Conservation (phyloP, 495 filamentous ascomycete genomes). For the Podospora anserina region DNA sequence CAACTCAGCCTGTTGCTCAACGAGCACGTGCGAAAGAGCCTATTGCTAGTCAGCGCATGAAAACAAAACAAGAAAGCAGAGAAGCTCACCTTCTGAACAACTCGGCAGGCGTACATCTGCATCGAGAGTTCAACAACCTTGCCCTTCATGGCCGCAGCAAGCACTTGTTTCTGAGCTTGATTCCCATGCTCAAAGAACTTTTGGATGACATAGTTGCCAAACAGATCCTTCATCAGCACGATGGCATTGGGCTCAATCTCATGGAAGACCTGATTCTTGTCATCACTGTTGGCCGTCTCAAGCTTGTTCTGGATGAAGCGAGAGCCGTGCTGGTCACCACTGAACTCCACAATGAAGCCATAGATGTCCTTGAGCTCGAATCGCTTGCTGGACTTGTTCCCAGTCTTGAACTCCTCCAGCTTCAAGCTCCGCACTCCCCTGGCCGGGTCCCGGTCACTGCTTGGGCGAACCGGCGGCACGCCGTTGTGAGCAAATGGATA, state of each 20-base stretch:
- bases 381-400: conserved; percentile 70
- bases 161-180: conserved; percentile 82
- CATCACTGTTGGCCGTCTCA: conserved; percentile 91
- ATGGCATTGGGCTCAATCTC: conserved; percentile 80
- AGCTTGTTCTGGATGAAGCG: conserved; percentile 95
- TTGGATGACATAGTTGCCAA: conserved; percentile 98
- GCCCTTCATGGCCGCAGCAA: conserved; percentile 83
- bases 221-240: conserved; percentile 93
- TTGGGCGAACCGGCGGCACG: conserved; percentile 45
- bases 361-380: conserved; percentile 93
- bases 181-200: conserved; percentile 98
- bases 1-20: conserved; percentile 82
- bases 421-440: conserved; percentile 66
- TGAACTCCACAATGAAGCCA: conserved; percentile 86
- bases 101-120: conserved; percentile 93
- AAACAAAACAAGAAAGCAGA: background rate
- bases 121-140: conserved; percentile 74
- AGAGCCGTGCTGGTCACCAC: conserved; percentile 92
- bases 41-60: conserved; percentile 32
- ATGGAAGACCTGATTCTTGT: conserved; percentile 89
- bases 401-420: conserved; percentile 75
- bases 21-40: conserved; percentile 89
- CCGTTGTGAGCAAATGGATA: conserved; percentile 30
- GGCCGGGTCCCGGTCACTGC: conserved; percentile 63
- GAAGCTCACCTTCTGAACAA: conserved; percentile 79